These are phyloP conservation scores for Trametes hirsuta DNA, from an alignment of 1,284 basidiomycete species.

Conservation along the genomic window DNA sequence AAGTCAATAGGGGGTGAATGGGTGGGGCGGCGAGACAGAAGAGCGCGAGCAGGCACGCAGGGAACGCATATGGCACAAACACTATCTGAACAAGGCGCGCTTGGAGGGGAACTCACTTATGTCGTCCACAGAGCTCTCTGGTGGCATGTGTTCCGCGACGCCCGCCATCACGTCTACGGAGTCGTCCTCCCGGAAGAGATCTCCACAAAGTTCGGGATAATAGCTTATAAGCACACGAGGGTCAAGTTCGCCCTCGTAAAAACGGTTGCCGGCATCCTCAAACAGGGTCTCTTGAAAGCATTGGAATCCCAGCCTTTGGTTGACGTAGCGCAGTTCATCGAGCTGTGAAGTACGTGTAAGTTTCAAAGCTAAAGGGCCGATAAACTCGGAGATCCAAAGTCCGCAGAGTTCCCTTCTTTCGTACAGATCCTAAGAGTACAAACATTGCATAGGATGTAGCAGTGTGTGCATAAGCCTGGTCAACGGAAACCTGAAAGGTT, in stretches of 20 bases:
- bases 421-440: too few species aligned
- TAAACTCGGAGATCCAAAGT: too few species aligned
- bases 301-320: conserved; percentile 77
- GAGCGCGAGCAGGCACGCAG: conserved; percentile 15
- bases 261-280: conserved; percentile 73
- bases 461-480: too few species aligned
- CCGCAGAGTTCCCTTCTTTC: too few species aligned
- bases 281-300: conserved; percentile 74
- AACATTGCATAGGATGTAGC: too few species aligned
- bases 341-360: conserved; percentile 38
- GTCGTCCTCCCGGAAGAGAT: conserved; percentile 53
- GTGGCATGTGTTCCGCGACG: conserved; percentile 65
- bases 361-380: too few species aligned
- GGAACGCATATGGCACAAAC: conserved; percentile 26
- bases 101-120: conserved; percentile 64
- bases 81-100: conserved; percentile 20
- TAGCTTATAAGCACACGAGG: conserved; percentile 77
- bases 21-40: conserved; percentile 19
- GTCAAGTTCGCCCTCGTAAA: conserved; percentile 74
- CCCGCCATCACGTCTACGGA: conserved; percentile 66
- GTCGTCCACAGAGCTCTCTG: conserved; percentile 66
- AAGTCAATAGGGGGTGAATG: conserved; percentile 33
- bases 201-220: conserved; percentile 70
- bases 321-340: conserved; percentile 74
- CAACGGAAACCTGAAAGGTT: too few species aligned